Conservation (phyloP, 139 green algal species). For the Trebouxia sp. region DNA sequence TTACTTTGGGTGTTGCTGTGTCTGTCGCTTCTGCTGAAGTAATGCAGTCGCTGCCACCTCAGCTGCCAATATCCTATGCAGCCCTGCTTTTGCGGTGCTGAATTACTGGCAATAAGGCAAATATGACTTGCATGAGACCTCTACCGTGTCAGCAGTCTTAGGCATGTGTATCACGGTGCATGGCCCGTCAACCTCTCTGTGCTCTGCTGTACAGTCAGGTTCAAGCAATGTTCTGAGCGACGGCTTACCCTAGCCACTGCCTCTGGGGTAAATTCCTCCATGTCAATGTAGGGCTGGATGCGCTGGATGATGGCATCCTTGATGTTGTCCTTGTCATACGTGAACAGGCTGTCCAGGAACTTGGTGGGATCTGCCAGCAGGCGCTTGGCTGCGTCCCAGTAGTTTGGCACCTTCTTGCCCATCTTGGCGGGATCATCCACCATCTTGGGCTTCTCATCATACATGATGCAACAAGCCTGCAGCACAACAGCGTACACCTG, state of each 20-base stretch:
- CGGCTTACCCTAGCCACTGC: constrained; percentile 27
- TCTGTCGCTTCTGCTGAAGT: too few species aligned
- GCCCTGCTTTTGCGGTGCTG: too few species aligned
- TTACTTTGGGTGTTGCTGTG: too few species aligned
- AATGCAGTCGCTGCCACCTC: too few species aligned
- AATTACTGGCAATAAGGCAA: too few species aligned
- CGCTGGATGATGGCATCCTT: constrained; percentile 41
- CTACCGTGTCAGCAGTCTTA: too few species aligned
- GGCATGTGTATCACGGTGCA: not conserved
- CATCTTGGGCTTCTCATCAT: constrained; percentile 86
- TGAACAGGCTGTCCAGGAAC: constrained; percentile 61
- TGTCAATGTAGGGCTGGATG: constrained; percentile 40
- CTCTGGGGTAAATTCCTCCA: constrained; percentile 40
- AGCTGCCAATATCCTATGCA: too few species aligned
- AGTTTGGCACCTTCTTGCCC: constrained; percentile 81
- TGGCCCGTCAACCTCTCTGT: not conserved
- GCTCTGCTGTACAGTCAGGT: not conserved
- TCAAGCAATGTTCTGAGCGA: not conserved
- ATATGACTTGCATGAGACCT: too few species aligned
- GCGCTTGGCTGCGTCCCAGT: constrained; percentile 60
- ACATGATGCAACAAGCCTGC: constrained; percentile 88
- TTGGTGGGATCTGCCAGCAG: constrained; percentile 50
- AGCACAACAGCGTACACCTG: constrained; percentile 44
- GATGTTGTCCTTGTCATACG: constrained; percentile 68
- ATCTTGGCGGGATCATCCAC: constrained; percentile 73